These are phyloP conservation scores for Tripidium arundinaceum DNA, from an alignment of 202 grass and related monocot genomes.

Conservation along the genomic window DNA sequence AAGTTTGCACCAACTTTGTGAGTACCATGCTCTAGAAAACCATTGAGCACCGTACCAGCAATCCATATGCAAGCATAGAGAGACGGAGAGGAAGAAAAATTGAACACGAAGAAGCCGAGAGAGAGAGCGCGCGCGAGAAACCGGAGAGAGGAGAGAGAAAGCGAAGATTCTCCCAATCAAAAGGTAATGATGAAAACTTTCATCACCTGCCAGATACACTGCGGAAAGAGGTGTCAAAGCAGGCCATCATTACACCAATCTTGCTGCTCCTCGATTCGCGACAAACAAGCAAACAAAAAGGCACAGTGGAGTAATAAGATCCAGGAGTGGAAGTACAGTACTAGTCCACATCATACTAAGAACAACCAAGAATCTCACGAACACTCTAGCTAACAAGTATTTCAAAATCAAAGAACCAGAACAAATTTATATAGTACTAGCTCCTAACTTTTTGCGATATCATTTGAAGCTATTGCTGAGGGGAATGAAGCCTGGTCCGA, in stretches of 20 bases:
- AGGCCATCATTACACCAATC: too few relatives aligned
- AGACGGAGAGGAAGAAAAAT: background rate
- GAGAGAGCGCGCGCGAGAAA: background rate
- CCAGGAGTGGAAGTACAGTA: background rate
- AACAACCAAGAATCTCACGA: background rate
- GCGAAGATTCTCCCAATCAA: slow-evolving; percentile 49
- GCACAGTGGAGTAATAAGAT: slow-evolving; percentile 14
- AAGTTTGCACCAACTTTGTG: background rate
- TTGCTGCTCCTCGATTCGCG: too few relatives aligned
- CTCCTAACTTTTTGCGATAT: background rate
- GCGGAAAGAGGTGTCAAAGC: background rate
- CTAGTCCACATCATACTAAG: background rate
- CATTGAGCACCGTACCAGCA: background rate
- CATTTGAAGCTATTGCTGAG: slow-evolving; percentile 69
- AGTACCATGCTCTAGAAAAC: background rate
- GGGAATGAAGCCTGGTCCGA: slow-evolving; percentile 99
- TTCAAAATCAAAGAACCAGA: background rate
- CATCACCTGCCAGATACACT: background rate
- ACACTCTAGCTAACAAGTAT: background rate
- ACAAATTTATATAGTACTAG: background rate
- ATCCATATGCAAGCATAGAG: background rate
- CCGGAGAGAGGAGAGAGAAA: slow-evolving; percentile 27
- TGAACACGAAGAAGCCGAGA: background rate
- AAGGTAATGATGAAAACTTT: slow-evolving; percentile 74
- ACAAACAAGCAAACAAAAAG: too few relatives aligned